Percentiles rank a stretch among this genome's conserved stretches.
Conservation (phyloP, 345 rosid genomes). For the Leavenworthia alabamica region DNA sequence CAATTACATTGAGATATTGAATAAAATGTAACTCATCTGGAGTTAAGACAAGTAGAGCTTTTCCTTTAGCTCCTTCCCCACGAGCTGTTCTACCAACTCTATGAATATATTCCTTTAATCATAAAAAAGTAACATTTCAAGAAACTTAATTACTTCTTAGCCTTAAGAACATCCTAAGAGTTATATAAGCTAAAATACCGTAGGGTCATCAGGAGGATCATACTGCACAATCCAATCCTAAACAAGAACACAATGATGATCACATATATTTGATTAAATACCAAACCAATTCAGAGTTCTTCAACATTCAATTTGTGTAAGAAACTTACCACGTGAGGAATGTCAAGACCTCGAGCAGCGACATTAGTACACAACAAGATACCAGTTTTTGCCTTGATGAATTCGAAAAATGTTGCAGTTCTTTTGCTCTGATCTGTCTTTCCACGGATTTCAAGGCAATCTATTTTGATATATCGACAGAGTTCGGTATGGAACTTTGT, state of each 20-base stretch:
- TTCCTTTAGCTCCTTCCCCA: conserved; percentile 94
- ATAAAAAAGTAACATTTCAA: background rate
- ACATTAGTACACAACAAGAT: conserved; percentile 88
- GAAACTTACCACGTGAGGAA: conserved; percentile 82
- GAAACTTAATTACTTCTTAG: background rate
- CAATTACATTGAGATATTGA: conserved; percentile 81
- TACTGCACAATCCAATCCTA: conserved; percentile 98
- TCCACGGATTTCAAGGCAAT: conserved; percentile 83
- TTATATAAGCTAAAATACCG: conserved; percentile 41
- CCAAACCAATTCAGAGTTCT: background rate
- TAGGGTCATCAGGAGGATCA: conserved; percentile 97
- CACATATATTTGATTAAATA: background rate
- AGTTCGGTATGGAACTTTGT: conserved; percentile 84
- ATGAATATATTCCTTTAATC: conserved; percentile 86
- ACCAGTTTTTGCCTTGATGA: conserved; percentile 85
- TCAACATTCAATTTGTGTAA: background rate
- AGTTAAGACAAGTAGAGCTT: conserved; percentile 77
- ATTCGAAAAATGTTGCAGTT: conserved; percentile 82
- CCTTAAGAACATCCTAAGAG: too few relatives aligned
- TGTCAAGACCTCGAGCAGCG: conserved; percentile 98
- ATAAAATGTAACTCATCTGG: conserved; percentile 82
- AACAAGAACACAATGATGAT: too few relatives aligned
- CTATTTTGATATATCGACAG: conserved; percentile 66
- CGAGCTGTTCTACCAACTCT: conserved; percentile 99
- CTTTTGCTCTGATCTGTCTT: conserved; percentile 88